Base-by-base conservation (phyloP, 2,329 filamentous ascomycete genomes). In the Aspergillus bombycis region DNA sequence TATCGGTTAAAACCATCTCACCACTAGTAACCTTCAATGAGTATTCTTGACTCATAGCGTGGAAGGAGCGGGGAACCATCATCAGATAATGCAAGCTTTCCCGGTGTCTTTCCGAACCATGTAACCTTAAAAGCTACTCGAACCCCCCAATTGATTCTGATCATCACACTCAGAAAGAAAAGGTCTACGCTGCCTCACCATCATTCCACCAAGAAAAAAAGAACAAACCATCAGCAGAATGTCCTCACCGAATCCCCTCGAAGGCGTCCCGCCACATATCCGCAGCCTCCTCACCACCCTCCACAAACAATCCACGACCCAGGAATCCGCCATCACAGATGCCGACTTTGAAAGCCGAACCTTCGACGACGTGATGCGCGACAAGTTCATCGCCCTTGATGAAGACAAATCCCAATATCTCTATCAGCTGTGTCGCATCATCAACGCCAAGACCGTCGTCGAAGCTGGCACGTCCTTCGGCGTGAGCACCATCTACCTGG, bases 381-480 rank as follows among this genome's bases (percentile, higher is more conserved):
- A 87, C 70, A 86, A 85, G 69, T 88, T 88, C 70, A 83, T 89
- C 58, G 85, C 85, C 0, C 78, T 89, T 1, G 86, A 88, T 43
- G 75, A 80, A 10, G 85, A 88, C 70, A 89, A 89, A 71, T 85
- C 82, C 67, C 77, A 82, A 4, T 80, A 88, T 45, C 75, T 86
- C 1, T 89, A 89, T 71, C 82, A 84, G 21, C 78, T 89, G 0
- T 71, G 82, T 3, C 80, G 81, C 3, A 77, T 81, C 12, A 83
- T 75, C 11, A 78, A 81, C 1, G 86, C 86, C 0, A 77, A 76
- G 1, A 81, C 80, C 48, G 76, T 88, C 26, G 82, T 89, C 43
- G 87, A 89, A 70, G 86, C 85, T 0, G 87, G 87, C 1, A 89
- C 87, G 0, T 85, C 82, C 48, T 89, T 86, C 62, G 87, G 87